Evolutionary conservation across 306 rosid species (phyloP).

Genomic region (Phaseolus lunatus): DNA sequence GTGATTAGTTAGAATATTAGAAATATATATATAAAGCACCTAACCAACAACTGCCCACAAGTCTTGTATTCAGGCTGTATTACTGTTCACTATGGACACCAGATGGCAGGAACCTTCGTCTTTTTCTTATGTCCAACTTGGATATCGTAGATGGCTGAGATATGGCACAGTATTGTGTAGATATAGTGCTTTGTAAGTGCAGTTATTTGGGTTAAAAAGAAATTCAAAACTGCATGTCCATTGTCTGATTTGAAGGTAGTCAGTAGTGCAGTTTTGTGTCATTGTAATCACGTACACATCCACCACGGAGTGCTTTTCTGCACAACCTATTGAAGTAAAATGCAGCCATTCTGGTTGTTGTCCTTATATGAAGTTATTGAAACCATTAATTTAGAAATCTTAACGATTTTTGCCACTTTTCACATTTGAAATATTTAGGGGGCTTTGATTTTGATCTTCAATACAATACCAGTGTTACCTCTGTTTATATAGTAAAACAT

Average conservation of each 20-base stretch:
- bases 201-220: not conserved
- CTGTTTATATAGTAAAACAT: not conserved
- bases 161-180: not conserved
- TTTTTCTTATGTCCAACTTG: not conserved
- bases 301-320: not conserved
- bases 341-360: not conserved
- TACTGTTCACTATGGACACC: not conserved
- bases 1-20: constrained; percentile 16
- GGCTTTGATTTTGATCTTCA: not conserved
- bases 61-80: constrained; percentile 11
- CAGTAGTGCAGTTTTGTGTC: not conserved
- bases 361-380: not conserved
- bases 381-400: not conserved
- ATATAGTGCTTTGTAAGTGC: not conserved
- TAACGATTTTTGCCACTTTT: not conserved
- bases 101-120: not conserved
- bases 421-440: not conserved
- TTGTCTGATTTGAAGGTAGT: not conserved
- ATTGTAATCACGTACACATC: not conserved
- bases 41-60: not conserved
- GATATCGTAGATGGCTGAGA: not conserved
- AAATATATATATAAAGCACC: not conserved
- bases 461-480: not conserved
- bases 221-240: not conserved
- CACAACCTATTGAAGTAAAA: not conserved